A percentile compares a stretch with the other conserved stretches of the same genome.
phyloP scores from a whole-genome alignment of 495 filamentous ascomycete genomes.

The Penicillium salamii region DNA sequence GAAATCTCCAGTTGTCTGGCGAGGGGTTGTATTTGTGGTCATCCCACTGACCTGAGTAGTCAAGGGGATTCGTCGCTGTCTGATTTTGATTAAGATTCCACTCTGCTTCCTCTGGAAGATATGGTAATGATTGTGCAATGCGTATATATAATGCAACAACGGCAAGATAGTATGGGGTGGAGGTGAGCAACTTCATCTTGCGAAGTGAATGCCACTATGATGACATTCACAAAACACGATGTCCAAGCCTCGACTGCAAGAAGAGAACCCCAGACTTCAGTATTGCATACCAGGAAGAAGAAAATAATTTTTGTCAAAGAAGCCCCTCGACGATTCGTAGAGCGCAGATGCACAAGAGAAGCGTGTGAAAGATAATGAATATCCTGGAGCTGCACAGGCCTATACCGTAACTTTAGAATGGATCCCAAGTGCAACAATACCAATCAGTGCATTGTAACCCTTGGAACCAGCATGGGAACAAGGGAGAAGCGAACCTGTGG shows the following conservation, averaged over 20 bases:
- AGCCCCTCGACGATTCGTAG: constrained; percentile 4
- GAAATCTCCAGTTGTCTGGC: constrained; percentile 38
- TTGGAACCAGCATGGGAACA: constrained; percentile 9
- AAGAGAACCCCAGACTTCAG: constrained; percentile 1
- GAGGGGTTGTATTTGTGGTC: constrained; percentile 35
- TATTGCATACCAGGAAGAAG: constrained; percentile 10
- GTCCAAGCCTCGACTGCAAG: constrained; percentile 11
- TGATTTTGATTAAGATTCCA: constrained; percentile 37
- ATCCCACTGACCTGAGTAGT: constrained; percentile 38
- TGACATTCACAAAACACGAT: constrained; percentile 9
- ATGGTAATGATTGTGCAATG: constrained; percentile 14
- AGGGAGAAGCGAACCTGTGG: constrained; percentile 7
- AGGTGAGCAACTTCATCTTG: constrained; percentile 10
- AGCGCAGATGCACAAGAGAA: constrained; percentile 3
- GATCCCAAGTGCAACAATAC: constrained; percentile 4
- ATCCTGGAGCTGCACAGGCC: not conserved
- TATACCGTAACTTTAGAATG: constrained; percentile 5
- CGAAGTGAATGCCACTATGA: constrained; percentile 12
- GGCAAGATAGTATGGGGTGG: constrained; percentile 9
- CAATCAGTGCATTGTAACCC: constrained; percentile 7
- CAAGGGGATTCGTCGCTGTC: constrained; percentile 21
- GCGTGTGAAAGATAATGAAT: constrained; percentile 9
- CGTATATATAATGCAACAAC: constrained; percentile 13
- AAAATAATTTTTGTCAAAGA: constrained; percentile 3
- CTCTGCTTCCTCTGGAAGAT: constrained; percentile 26